phyloP scores from a whole-genome alignment of 495 filamentous ascomycete species.

The Friedmanniomyces simplex region DNA sequence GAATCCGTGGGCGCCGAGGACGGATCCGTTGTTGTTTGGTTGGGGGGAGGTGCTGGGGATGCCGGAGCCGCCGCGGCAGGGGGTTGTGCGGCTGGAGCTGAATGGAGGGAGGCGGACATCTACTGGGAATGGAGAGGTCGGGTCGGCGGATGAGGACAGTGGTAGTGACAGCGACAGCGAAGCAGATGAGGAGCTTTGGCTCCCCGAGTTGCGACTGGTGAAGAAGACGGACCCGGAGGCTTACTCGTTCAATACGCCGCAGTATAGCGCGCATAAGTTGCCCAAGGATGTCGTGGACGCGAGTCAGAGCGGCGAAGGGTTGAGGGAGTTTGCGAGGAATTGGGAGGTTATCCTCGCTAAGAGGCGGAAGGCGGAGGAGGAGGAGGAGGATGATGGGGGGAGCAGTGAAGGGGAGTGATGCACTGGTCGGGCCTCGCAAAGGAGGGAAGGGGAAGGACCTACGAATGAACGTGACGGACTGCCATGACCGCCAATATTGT shows the following conservation, averaged over 20 bases:
- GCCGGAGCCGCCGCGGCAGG: slow-evolving; percentile 41
- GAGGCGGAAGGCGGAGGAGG: slow-evolving; percentile 40
- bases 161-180: neutral
- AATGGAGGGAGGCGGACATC: neutral
- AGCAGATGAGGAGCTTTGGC: slow-evolving; percentile 47
- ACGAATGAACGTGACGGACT: too few species aligned
- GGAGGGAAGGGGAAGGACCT: too few species aligned
- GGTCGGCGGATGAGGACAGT: neutral
- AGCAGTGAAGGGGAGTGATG: slow-evolving; percentile 31
- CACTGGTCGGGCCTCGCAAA: too few species aligned
- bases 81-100: slow-evolving; percentile 16
- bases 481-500: too few species aligned
- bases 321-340: slow-evolving; percentile 76
- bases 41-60: slow-evolving; percentile 79
- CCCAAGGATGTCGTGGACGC: slow-evolving; percentile 93
- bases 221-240: slow-evolving; percentile 75
- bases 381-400: slow-evolving; percentile 29
- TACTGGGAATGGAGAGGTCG: neutral
- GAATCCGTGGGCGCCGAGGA: slow-evolving; percentile 87
- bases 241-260: slow-evolving; percentile 70
- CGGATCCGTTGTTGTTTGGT: slow-evolving; percentile 78
- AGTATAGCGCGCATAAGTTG: slow-evolving; percentile 92
- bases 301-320: slow-evolving; percentile 57
- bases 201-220: slow-evolving; percentile 72
- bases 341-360: slow-evolving; percentile 72